phyloP scores from a whole-genome alignment of 768 basidiomycete species.

The Suillus decipiens region DNA sequence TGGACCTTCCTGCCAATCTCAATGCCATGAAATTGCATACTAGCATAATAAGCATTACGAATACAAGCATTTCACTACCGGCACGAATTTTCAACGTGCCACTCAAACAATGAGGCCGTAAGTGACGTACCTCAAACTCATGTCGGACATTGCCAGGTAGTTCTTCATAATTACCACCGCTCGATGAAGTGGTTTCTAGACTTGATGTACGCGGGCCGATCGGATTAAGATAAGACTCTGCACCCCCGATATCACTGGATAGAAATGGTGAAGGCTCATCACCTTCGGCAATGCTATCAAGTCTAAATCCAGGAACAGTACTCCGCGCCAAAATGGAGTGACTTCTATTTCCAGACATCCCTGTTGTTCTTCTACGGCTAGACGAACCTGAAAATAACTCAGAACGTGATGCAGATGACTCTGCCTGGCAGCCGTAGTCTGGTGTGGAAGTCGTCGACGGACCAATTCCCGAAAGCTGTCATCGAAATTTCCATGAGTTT shows the following conservation, averaged over 20 bases:
- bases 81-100: neutral
- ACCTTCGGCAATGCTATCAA: slow-evolving; percentile 6
- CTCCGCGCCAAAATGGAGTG: neutral
- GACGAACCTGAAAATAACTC: neutral
- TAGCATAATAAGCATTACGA: neutral
- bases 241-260: neutral
- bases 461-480: neutral
- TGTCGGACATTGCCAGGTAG: neutral
- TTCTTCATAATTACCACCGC: neutral
- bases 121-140: neutral
- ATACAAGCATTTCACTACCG: neutral
- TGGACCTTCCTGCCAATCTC: no score
- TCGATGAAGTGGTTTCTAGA: neutral
- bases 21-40: no score
- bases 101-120: no score
- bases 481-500: neutral
- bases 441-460: neutral
- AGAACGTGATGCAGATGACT: neutral
- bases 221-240: neutral
- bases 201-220: neutral
- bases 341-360: neutral
- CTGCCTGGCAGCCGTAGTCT: neutral
- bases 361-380: neutral
- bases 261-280: neutral
- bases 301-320: neutral